Conservation (phyloP, 257 asterid species). For the Craterostigma plantagineum region DNA sequence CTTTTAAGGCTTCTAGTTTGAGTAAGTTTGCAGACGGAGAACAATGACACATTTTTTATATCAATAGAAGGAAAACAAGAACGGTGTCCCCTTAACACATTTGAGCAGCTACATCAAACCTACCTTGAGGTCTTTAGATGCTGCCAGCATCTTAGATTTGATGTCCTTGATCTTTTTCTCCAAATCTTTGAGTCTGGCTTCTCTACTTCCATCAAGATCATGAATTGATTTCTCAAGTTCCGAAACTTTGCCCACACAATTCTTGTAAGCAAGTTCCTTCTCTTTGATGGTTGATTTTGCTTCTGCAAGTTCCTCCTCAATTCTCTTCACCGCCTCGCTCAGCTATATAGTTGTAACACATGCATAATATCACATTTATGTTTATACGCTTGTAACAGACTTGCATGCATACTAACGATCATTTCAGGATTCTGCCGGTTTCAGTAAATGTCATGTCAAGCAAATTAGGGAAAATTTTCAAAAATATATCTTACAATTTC, state of each 20-base stretch:
- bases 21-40: too few species aligned
- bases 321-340: constrained; percentile 61
- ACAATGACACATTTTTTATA: too few species aligned
- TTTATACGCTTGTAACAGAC: too few species aligned
- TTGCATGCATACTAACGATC: neutral
- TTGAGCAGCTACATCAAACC: constrained; percentile 2
- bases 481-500: too few species aligned
- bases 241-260: constrained; percentile 53
- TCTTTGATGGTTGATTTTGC: constrained; percentile 45
- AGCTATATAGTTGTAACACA: constrained; percentile 35
- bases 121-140: constrained; percentile 70
- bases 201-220: constrained; percentile 74
- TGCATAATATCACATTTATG: neutral
- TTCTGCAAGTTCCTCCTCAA: constrained; percentile 68
- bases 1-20: too few species aligned
- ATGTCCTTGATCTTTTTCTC: constrained; percentile 64
- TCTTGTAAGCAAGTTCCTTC: constrained; percentile 37
- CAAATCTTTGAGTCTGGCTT: constrained; percentile 58
- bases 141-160: constrained; percentile 60
- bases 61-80: constrained; percentile 3
- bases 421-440: too few species aligned
- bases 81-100: too few species aligned
- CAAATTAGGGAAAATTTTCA: too few species aligned
- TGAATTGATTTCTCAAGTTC: constrained; percentile 59
- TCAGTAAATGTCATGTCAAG: too few species aligned